Conservation (phyloP, 2,329 filamentous ascomycete species). For the Verticillium nonalfalfae region DNA sequence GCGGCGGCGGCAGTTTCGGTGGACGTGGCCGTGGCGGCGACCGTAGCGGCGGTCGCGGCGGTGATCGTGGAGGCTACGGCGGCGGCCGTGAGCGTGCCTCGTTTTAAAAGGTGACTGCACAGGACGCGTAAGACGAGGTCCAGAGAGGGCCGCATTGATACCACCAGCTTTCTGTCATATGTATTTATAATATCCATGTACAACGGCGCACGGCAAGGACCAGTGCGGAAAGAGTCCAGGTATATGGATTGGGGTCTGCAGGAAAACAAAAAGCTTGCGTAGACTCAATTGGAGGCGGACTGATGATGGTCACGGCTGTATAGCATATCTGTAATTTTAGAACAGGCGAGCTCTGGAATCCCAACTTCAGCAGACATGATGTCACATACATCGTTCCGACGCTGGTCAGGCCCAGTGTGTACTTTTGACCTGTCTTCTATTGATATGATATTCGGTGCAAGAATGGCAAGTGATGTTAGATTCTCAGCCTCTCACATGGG, state of each 20-base stretch:
- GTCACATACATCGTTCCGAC: background rate
- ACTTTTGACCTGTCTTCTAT: too few species aligned
- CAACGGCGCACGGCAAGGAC: background rate
- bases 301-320: background rate
- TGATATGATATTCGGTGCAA: too few species aligned
- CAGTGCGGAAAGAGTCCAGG: background rate
- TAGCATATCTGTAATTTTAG: background rate
- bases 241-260: background rate
- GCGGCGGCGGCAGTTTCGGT: constrained; percentile 3
- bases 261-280: background rate
- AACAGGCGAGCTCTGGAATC: background rate
- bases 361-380: background rate
- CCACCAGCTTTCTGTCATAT: background rate
- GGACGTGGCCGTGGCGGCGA: constrained; percentile 2
- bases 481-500: too few species aligned
- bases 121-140: background rate
- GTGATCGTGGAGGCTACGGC: constrained; percentile 2
- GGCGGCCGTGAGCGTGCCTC: background rate
- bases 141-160: background rate
- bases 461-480: too few species aligned
- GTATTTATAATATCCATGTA: background rate
- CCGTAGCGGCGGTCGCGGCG: constrained; percentile 1
- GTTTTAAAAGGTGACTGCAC: background rate
- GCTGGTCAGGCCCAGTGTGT: too few species aligned
- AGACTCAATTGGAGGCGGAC: background rate